Percentiles rank a stretch among this genome's conserved stretches.
Evolutionary conservation across 129 eudicot species (phyloP).

Genomic region (Artemisia tridentata): DNA sequence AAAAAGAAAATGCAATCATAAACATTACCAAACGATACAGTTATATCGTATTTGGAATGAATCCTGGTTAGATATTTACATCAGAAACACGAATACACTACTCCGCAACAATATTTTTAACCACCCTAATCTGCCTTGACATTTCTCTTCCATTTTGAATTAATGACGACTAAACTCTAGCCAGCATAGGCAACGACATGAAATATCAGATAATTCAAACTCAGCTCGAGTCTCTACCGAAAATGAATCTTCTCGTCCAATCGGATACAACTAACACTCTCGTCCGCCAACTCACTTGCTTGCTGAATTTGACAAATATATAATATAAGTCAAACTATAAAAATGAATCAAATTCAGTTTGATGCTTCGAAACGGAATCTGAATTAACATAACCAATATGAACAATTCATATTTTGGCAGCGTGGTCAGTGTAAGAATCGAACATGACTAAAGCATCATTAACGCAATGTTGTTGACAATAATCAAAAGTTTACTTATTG

Average conservation of each 20-base stretch:
- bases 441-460: no score
- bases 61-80: neutral
- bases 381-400: no score
- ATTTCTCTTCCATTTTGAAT: constrained; percentile 18
- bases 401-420: no score
- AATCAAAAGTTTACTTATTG: no score
- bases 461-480: no score
- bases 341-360: neutral
- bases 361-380: neutral
- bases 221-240: constrained; percentile 92
- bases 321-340: neutral
- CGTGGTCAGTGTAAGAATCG: no score
- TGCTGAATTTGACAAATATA: constrained; percentile 42
- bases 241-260: constrained; percentile 71
- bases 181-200: neutral
- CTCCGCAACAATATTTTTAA: neutral
- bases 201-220: constrained; percentile 33
- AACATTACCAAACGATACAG: neutral
- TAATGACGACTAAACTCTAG: neutral
- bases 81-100: neutral
- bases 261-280: constrained; percentile 70
- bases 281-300: constrained; percentile 97
- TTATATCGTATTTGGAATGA: neutral
- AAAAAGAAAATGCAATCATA: neutral
- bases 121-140: neutral